Percentiles rank a stretch among this genome's conserved stretches.
Conservation (phyloP, 1,284 basidiomycete species). For the Flammula alnicola region DNA sequence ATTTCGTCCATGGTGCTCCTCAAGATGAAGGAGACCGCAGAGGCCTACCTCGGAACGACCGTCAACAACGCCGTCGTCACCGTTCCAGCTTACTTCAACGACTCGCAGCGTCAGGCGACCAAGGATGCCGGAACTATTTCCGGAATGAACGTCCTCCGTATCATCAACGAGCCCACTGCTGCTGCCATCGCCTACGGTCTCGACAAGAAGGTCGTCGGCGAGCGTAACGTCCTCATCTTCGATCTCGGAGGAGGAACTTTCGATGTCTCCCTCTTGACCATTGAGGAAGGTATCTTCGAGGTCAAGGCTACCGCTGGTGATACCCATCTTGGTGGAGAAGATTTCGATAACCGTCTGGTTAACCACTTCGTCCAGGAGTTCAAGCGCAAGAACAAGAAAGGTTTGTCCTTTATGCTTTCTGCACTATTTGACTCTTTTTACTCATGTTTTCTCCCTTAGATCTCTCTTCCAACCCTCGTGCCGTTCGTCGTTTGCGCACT, state of each 20-base stretch:
- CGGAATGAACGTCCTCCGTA: constrained; percentile 92
- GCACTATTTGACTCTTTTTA: neutral
- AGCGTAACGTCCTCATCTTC: constrained; percentile 96
- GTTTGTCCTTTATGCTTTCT: constrained; percentile 35
- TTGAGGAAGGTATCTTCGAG: constrained; percentile 99
- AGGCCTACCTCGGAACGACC: constrained; percentile 90
- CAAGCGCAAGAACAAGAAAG: constrained; percentile 99
- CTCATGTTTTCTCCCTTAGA: constrained; percentile 47
- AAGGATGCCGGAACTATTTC: constrained; percentile 93
- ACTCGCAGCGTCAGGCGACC: constrained; percentile 94
- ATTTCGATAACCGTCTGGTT: constrained; percentile 98
- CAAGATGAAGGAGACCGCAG: constrained; percentile 99
- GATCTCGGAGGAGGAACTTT: constrained; percentile 99
- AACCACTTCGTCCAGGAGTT: constrained; percentile 99
- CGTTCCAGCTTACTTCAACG: constrained; percentile 98
- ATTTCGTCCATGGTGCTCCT: constrained; percentile 96
- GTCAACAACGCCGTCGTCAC: constrained; percentile 92
- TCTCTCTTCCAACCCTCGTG: constrained; percentile 91
- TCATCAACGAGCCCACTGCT: constrained; percentile 96
- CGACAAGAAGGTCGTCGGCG: constrained; percentile 85
- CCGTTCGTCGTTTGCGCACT: constrained; percentile 95
- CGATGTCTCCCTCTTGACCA: constrained; percentile 97
- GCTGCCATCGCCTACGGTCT: constrained; percentile 96
- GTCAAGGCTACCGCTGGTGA: constrained; percentile 99
- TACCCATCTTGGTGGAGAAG: constrained; percentile 98